Base-by-base conservation (phyloP, 805 yeast species). In the Citeromyces matritensis region DNA sequence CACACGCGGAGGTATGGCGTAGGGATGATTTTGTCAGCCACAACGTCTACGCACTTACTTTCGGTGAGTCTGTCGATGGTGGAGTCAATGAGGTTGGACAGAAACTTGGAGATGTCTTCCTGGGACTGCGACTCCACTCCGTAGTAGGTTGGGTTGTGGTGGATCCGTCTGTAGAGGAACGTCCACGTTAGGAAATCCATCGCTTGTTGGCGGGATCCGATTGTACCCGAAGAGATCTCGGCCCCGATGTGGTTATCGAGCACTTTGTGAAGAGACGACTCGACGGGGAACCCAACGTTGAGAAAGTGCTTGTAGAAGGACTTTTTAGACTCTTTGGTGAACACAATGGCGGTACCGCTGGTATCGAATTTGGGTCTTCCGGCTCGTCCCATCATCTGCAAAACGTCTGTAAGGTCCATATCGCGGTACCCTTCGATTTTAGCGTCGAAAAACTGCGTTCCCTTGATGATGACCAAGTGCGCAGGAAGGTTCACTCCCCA, bases 401-500 rank as follows among this genome's bases (percentile, higher is more conserved):
- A 51, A 32, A 80, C 78, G 51, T 79, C 91, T 0, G 88, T 80
- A 43, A 79, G 60, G 45, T 79, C 88, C 88, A 79, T 80, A 44
- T 79, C 88, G 40, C 69, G 62, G 48, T 79, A 80, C 1, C 66
- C 81, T 46, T 76, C 82, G 30, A 70, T 69, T 47, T 71, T 59
- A 24, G 74, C 58, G 47, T 70, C 77, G 42, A 69, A 70, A 40
- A 67, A 70, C 42, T 70, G 76, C 0, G 91, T 79, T 19, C 88
- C 88, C 49, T 79, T 79, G 41, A 79, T 75, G 28, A 79, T 69
- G 10, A 79, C 91, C 40, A 79, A 56, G 52, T 78, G 79, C 0
- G 91, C 88, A 1, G 88, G 88, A 39, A 80, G 59, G 43, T 79
- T 80, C 30, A 80, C 88, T 51, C 88, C 88, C 88, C 88, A 80